These are phyloP conservation scores for Auricularia auricula-judae DNA, from an alignment of 768 basidiomycete genomes.

Conservation along the genomic window DNA sequence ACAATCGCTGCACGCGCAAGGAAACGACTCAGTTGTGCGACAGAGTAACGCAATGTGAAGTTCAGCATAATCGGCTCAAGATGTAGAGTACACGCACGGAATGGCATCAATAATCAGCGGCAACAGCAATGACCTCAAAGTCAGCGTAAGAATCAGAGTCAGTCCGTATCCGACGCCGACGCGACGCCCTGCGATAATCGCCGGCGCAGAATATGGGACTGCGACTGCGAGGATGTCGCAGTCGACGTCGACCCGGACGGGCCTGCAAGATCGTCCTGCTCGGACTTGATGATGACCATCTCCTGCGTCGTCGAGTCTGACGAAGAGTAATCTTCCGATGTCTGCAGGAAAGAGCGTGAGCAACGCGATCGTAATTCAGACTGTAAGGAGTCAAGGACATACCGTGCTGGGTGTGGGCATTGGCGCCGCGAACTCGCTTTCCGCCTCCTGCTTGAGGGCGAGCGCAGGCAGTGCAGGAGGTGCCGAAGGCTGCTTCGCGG, in stretches of 20 bases:
- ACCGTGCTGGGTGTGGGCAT: neutral
- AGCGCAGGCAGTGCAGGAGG: neutral
- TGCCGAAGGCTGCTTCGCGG: neutral
- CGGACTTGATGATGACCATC: neutral
- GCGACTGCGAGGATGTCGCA: too few species aligned
- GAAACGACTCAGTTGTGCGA: too few species aligned
- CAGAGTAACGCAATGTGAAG: too few species aligned
- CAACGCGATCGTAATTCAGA: neutral
- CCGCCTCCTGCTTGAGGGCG: neutral
- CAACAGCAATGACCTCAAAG: too few species aligned
- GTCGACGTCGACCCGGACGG: neutral
- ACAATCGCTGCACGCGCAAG: too few species aligned
- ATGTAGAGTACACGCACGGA: too few species aligned
- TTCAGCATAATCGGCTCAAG: too few species aligned
- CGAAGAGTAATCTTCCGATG: neutral
- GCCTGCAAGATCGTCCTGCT: neutral
- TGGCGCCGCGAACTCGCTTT: neutral
- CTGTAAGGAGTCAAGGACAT: neutral
- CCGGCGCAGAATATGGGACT: neutral
- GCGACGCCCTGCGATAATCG: neutral
- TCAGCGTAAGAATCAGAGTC: too few species aligned
- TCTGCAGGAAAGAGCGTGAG: neutral
- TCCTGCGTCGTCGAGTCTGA: neutral
- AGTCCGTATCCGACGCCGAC: too few species aligned
- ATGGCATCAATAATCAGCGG: too few species aligned